Percentiles rank a stretch among this genome's conserved stretches.
Conservation (phyloP, 2,329 filamentous ascomycete genomes). For the Ophiostoma sp. region DNA sequence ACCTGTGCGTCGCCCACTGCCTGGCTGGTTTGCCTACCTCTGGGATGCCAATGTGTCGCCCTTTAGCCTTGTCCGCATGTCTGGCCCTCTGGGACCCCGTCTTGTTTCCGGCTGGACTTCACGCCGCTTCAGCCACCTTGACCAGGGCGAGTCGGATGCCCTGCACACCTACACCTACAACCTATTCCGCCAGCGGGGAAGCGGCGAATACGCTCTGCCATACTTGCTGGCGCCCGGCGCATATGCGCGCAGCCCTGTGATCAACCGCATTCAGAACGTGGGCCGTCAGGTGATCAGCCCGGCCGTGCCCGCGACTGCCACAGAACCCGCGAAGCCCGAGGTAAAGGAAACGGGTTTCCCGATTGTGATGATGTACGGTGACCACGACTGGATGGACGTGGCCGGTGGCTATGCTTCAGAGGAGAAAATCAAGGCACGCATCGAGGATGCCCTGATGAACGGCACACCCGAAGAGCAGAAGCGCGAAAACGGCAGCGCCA, state of each 20-base stretch:
- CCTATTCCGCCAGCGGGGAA: constrained; percentile 86
- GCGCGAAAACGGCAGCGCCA: constrained; percentile 71
- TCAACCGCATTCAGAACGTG: constrained; percentile 78
- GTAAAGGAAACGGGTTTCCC: constrained; percentile 63
- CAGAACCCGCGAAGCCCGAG: constrained; percentile 31
- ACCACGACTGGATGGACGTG: constrained; percentile 98
- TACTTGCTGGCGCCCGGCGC: constrained; percentile 93
- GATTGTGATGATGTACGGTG: constrained; percentile 90
- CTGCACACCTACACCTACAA: constrained; percentile 93
- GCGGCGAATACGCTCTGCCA: constrained; percentile 86
- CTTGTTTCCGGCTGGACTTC: constrained; percentile 94
- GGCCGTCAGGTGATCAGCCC: constrained; percentile 60
- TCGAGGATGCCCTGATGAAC: constrained; percentile 51
- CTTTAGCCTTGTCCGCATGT: constrained; percentile 82
- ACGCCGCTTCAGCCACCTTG: constrained; percentile 84
- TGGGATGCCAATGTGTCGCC: constrained; percentile 98
- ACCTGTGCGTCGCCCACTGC: constrained; percentile 51
- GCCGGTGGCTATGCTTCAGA: constrained; percentile 74
- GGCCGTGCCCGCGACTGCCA: constrained; percentile 25
- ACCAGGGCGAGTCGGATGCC: constrained; percentile 69
- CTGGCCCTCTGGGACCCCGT: constrained; percentile 82
- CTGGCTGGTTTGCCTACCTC: constrained; percentile 83
- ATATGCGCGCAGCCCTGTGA: constrained; percentile 80
- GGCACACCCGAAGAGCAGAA: constrained; percentile 63
- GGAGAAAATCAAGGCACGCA: constrained; percentile 69